A percentile compares a stretch with the other conserved stretches of the same genome.
Evolutionary conservation across 176 grass and related monocot species (phyloP).

Genomic region (Puya raimondii): DNA sequence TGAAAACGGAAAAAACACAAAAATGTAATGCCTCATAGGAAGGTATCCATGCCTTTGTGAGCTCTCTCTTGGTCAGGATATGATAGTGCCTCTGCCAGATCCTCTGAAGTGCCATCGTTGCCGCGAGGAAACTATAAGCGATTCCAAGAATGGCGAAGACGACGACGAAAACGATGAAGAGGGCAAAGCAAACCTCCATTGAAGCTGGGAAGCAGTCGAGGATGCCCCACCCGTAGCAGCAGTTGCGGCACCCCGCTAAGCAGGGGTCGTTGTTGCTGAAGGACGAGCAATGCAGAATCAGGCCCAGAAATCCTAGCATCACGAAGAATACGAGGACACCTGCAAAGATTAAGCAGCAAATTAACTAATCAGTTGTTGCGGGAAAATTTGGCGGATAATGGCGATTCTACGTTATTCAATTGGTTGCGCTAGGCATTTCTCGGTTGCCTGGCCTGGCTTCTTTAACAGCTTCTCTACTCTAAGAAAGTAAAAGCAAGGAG

Average conservation of each 20-base stretch:
- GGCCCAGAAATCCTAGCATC: conserved; percentile 76
- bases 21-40: background rate
- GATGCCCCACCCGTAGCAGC: conserved; percentile 96
- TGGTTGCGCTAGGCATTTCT: too few relatives aligned
- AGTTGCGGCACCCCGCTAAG: conserved; percentile 77
- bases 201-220: conserved; percentile 91
- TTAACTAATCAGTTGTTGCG: background rate
- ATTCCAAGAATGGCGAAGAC: conserved; percentile 86
- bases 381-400: too few relatives aligned
- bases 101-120: conserved; percentile 83
- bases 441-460: too few relatives aligned
- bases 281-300: conserved; percentile 89
- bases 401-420: too few relatives aligned
- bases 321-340: conserved; percentile 91
- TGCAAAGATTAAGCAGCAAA: conserved; percentile 24
- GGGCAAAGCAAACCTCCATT: conserved; percentile 83
- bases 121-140: conserved; percentile 78
- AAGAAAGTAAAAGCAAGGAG: too few relatives aligned
- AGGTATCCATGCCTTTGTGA: conserved; percentile 63
- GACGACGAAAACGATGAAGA: conserved; percentile 78
- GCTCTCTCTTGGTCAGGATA: conserved; percentile 88
- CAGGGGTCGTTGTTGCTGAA: conserved; percentile 81
- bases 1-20: background rate
- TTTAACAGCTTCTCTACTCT: too few relatives aligned
- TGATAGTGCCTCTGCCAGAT: conserved; percentile 99